phyloP scores from a whole-genome alignment of 148 eudicot species.

The Silene latifolia region DNA sequence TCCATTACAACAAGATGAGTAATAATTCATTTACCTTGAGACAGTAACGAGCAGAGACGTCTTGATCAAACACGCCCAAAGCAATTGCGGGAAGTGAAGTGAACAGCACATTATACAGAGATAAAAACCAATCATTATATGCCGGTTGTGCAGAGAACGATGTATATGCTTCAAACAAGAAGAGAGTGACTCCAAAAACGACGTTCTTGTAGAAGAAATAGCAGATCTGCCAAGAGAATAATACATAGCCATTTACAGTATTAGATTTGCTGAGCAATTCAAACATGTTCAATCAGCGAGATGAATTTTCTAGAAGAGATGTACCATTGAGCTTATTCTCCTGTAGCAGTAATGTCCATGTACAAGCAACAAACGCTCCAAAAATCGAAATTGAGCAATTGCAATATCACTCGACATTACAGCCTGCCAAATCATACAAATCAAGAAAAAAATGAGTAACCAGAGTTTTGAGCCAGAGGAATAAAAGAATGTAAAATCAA shows the following conservation, averaged over 20 bases:
- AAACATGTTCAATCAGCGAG: background rate
- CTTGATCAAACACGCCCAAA: slow-evolving; percentile 90
- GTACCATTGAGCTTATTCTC: slow-evolving; percentile 91
- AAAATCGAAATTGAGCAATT: slow-evolving; percentile 90
- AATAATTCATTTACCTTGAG: slow-evolving; percentile 52
- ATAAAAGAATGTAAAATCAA: background rate
- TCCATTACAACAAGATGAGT: background rate
- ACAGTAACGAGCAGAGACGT: slow-evolving; percentile 79
- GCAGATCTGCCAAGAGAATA: slow-evolving; percentile 64
- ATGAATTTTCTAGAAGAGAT: background rate
- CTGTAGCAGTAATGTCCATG: slow-evolving; percentile 99
- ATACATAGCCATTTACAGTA: background rate
- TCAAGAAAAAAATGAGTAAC: background rate
- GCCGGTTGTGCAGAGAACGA: slow-evolving; percentile 87
- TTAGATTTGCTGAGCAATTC: background rate
- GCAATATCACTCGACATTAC: slow-evolving; percentile 97
- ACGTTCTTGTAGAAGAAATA: slow-evolving; percentile 93
- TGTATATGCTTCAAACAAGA: slow-evolving; percentile 70
- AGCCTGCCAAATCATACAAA: slow-evolving; percentile 43
- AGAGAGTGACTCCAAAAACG: slow-evolving; percentile 67
- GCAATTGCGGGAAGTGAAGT: slow-evolving; percentile 89
- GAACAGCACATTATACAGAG: slow-evolving; percentile 82
- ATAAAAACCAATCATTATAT: slow-evolving; percentile 85
- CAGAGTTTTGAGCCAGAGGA: background rate
- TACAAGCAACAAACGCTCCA: slow-evolving; percentile 87